Conservation (phyloP, 306 rosid species). For the Lablab purpureus region DNA sequence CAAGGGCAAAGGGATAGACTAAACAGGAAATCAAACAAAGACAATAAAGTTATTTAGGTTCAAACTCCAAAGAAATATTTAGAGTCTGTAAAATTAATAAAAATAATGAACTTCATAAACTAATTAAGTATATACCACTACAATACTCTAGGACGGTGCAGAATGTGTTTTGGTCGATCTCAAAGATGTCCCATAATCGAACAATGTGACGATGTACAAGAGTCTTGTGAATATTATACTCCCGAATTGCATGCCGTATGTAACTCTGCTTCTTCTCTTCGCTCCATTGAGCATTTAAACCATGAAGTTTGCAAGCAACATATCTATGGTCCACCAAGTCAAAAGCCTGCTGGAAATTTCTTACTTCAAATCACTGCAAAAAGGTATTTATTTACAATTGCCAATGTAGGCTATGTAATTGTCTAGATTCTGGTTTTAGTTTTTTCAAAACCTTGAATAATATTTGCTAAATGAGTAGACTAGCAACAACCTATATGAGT, state of each 20-base stretch:
- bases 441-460: conserved; percentile 34
- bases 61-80: conserved; percentile 2
- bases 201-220: conserved; percentile 95
- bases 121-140: conserved; percentile 65
- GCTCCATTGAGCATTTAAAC: conserved; percentile 99
- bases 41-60: not conserved
- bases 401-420: conserved; percentile 77
- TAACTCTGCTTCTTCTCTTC: conserved; percentile 99
- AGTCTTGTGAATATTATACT: conserved; percentile 97
- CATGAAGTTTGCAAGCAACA: conserved; percentile 99
- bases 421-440: conserved; percentile 48
- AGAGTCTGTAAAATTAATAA: conserved; percentile 13
- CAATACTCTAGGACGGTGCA: conserved; percentile 96
- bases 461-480: not conserved
- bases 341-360: conserved; percentile 99
- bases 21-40: conserved; percentile 27
- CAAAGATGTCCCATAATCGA: conserved; percentile 98
- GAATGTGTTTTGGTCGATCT: conserved; percentile 97
- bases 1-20: conserved; percentile 11
- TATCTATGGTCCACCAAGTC: conserved; percentile 98
- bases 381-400: conserved; percentile 82
- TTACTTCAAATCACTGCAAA: conserved; percentile 99
- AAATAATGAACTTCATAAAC: conserved; percentile 40
- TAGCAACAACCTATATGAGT: not conserved
- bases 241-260: conserved; percentile 96